Base-by-base conservation (phyloP, 306 rosid species). In the Lablab purpureus region DNA sequence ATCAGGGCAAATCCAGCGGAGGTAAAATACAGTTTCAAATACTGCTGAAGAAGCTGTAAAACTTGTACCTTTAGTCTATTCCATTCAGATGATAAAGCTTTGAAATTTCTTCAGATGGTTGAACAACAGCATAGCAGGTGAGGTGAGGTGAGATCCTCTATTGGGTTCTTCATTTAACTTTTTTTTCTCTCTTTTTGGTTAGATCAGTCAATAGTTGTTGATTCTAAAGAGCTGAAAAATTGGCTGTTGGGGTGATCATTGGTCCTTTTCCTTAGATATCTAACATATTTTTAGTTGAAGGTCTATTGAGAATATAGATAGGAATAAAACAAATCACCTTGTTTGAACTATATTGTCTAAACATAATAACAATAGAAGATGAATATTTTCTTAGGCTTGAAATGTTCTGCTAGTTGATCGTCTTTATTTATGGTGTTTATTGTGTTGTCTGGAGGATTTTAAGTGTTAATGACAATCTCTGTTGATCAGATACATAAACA, bases 91-190 rank as follows among this genome's bases (percentile, higher is more conserved):
- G 23, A 32, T 14, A 36, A 65, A 22, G 37, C 67, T 60, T 40
- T 21, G 25, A 9, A 58, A 49, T 47, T 79, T 85, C 40, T 82
- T 32, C 72, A 55, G 10, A 73, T 80, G 87, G 74, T 12, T 64
- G 77, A 56, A 12, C 80, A 78, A 47, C 85, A 71, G 51, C 63
- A 75, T 65, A 67, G 19, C 54, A 75, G 82, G 89, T 86, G 19
- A 63, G 82, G 65, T 79, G 46, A 75, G 82, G 89, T 86, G 19
- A 63, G 82, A 71, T 79, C 32, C 30, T 79, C 55, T 54, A n/a
- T 41, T 82, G 65, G 10, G 17, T 50, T 67, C 50, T 25, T 25
- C 36, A 34, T 66, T 32, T 49, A 1, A 1, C 28, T 8, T 64
- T 2, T 19, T 41, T 50, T 4, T n/a, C 23, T 59, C 9, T 36